Evolutionary conservation across 495 filamentous ascomycete genomes (phyloP), one percentile per base, ranked within the genome.

Genomic region (Bacidia rubella): DNA sequence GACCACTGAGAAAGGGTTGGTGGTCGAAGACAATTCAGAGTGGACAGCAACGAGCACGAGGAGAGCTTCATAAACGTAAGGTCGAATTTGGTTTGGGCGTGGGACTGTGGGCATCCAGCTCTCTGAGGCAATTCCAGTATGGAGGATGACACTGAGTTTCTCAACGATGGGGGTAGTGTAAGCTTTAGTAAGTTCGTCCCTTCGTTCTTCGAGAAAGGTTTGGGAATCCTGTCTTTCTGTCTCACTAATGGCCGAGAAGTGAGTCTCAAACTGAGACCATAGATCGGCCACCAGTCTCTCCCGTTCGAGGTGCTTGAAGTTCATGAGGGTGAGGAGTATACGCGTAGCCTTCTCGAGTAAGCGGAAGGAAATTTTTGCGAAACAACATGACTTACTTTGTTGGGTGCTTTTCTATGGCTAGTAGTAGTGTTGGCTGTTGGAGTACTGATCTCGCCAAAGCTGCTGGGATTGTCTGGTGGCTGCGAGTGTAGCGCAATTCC

Each of bases 241-340:
- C 2, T 89, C 90, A 48, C 97, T 76, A 54, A 87, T 90, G 54
- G 93, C 82, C 1, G 85, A 86, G 68, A 98, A 97, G 49, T 80
- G 74, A 21, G 81, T 83, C 65, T 97, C 92, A 62, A 96, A 97
- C 56, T 87, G 82, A 39, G 80, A 72, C 59, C 92, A 83, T 40
- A 98, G 75, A 49, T 83, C 80, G 0, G 88, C 89, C 2, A 96
- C 82, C 24, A 85, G 72, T 35, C 15, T 35, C 47, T 89, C 81
- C 21, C 79, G 68, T 51, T 85, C 80, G 11, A 98, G 77, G 27
- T 78, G 72, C 62, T 87, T 80, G 46, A 98, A 78, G 65, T 97
- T 97, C 52, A 81, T 86, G 19, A 98, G 78, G 11, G 93, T 98
- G 11, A 97, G 72, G 35, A 98, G 83, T 71, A 94, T 87, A 54